Percentiles rank a stretch among this genome's conserved stretches.
These are phyloP conservation scores for Cercophora sp. DNA, from an alignment of 495 filamentous ascomycete species.

Conservation along the genomic window DNA sequence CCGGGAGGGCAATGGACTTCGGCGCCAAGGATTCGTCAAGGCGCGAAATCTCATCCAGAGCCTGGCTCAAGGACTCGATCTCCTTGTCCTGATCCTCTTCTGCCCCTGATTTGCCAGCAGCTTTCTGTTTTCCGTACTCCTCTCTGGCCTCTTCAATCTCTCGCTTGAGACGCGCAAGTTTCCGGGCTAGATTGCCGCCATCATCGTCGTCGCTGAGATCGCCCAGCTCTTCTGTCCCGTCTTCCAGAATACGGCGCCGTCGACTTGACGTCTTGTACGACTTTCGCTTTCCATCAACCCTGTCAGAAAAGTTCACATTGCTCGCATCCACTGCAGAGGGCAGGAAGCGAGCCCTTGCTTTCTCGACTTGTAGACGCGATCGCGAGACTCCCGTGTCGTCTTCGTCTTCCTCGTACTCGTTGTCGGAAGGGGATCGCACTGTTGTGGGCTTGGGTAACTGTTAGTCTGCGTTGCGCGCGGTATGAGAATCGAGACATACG, in stretches of 20 bases:
- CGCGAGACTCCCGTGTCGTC: conserved; percentile 67
- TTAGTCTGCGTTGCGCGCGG: conserved; percentile 11
- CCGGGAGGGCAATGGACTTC: conserved; percentile 24
- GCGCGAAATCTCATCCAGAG: conserved; percentile 56
- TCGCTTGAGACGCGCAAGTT: conserved; percentile 70
- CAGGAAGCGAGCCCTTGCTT: conserved; percentile 75
- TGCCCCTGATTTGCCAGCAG: conserved; percentile 29
- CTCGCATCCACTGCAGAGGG: conserved; percentile 69
- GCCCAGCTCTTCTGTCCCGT: conserved; percentile 60
- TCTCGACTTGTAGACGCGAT: conserved; percentile 65
- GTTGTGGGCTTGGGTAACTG: conserved; percentile 54
- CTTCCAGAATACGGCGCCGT: conserved; percentile 55
- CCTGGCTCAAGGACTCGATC: conserved; percentile 59
- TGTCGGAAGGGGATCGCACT: conserved; percentile 60
- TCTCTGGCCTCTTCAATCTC: conserved; percentile 76
- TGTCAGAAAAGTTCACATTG: conserved; percentile 78
- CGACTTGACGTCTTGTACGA: conserved; percentile 72
- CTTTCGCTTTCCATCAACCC: conserved; percentile 70
- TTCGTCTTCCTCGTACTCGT: conserved; percentile 60
- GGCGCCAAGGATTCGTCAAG: conserved; percentile 28
- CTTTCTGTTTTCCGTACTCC: conserved; percentile 54
- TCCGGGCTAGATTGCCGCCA: conserved; percentile 64
- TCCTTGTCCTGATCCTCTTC: conserved; percentile 34
- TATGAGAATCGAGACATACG: conserved; percentile 48
- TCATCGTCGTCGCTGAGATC: conserved; percentile 60